These are phyloP conservation scores for Logfia minima DNA, from an alignment of 129 eudicot genomes.

Conservation along the genomic window DNA sequence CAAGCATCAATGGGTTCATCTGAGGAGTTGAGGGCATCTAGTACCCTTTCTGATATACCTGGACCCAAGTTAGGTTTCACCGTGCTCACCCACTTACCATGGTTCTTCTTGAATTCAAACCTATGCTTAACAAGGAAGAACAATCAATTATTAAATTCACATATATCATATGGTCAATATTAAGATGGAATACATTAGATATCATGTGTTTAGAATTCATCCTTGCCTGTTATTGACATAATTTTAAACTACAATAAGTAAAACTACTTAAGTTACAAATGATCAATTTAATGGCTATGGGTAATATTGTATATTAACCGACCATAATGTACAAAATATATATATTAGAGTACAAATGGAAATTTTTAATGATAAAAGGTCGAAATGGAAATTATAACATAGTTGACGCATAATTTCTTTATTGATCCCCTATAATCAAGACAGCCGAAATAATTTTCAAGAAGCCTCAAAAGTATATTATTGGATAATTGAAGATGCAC, in stretches of 20 bases:
- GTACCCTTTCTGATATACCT: slow-evolving; percentile 67
- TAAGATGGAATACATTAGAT: background rate
- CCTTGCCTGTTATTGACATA: background rate
- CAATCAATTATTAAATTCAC: background rate
- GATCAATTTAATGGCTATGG: background rate
- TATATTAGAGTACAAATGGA: background rate
- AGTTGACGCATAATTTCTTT: background rate
- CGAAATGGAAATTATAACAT: background rate
- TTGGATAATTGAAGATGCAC: background rate
- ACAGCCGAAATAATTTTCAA: background rate
- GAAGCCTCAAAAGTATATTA: background rate
- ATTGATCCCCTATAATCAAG: background rate
- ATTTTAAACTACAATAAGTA: background rate
- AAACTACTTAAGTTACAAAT: background rate
- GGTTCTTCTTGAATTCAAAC: slow-evolving; percentile 88
- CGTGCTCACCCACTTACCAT: slow-evolving; percentile 72
- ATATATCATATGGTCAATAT: background rate
- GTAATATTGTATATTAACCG: background rate
- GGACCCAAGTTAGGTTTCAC: slow-evolving; percentile 81
- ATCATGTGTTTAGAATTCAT: background rate
- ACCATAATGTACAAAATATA: background rate
- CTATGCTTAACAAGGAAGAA: slow-evolving; percentile 33
- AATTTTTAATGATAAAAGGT: background rate
- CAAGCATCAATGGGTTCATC: slow-evolving; percentile 53
- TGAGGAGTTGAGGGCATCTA: slow-evolving; percentile 60